These are phyloP conservation scores for Cercospora sp. DNA, from an alignment of 2,329 filamentous ascomycete genomes.

Conservation along the genomic window DNA sequence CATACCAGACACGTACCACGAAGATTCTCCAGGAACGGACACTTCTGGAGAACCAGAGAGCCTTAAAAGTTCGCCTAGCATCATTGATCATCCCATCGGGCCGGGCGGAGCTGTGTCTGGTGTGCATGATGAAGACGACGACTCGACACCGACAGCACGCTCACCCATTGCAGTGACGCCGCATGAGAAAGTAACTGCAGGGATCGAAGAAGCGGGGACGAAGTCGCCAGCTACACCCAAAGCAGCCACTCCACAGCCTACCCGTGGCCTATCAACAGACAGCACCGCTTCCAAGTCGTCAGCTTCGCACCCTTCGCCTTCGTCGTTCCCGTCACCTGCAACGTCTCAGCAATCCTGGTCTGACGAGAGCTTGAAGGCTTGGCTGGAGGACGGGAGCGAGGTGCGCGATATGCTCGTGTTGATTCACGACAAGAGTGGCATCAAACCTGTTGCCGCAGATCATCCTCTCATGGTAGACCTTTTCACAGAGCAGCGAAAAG, in stretches of 20 bases:
- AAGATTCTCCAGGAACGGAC: conserved; percentile 26
- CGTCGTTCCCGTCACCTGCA: conserved; percentile 30
- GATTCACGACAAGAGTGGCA: conserved; percentile 87
- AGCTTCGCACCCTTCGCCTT: conserved; percentile 32
- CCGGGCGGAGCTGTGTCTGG: conserved; percentile 24
- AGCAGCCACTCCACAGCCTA: conserved; percentile 14
- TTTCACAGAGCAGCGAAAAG: conserved; percentile 84
- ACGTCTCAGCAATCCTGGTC: conserved; percentile 72
- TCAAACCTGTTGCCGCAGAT: conserved; percentile 75
- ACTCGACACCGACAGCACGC: conserved; percentile 37
- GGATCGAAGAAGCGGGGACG: not conserved
- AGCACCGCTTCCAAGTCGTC: conserved; percentile 26
- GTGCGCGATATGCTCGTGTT: conserved; percentile 88
- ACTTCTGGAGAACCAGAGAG: conserved; percentile 28
- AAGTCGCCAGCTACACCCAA: conserved; percentile 5
- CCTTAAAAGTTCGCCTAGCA: conserved; percentile 35
- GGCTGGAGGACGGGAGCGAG: conserved; percentile 75
- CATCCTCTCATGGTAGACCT: conserved; percentile 80
- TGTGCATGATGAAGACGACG: conserved; percentile 31
- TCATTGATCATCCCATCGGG: conserved; percentile 34
- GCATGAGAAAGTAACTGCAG: not conserved
- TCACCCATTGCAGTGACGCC: conserved; percentile 28
- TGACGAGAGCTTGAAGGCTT: conserved; percentile 79
- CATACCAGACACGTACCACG: conserved; percentile 35
- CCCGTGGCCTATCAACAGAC: conserved; percentile 27